phyloP scores from a whole-genome alignment of 2,329 filamentous ascomycete species.

The Camptophora hylomeconis region DNA sequence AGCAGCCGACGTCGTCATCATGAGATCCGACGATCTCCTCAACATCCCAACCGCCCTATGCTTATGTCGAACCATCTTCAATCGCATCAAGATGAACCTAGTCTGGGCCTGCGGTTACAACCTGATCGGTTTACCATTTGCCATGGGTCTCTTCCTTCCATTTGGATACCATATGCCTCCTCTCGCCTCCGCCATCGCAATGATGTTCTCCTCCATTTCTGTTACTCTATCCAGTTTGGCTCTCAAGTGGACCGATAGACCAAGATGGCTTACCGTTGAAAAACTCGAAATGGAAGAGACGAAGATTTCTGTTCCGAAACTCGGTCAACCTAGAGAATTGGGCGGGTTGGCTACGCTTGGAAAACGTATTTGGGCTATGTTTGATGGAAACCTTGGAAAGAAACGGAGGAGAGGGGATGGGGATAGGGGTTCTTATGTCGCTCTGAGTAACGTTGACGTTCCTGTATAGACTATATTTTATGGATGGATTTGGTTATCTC shows the following conservation, averaged over 20 bases:
- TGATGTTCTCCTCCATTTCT: conserved; percentile 83
- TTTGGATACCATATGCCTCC: conserved; percentile 71
- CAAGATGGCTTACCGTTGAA: conserved; percentile 71
- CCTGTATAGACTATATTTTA: too few relatives aligned
- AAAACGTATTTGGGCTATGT: conserved; percentile 7
- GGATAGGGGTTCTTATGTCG: conserved; percentile 26
- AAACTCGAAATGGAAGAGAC: conserved; percentile 45
- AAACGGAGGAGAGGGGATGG: conserved; percentile 23
- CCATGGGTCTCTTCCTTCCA: conserved; percentile 91
- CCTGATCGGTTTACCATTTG: conserved; percentile 77
- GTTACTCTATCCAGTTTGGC: conserved; percentile 76
- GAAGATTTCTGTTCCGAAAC: conserved; percentile 10
- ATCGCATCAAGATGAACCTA: conserved; percentile 84
- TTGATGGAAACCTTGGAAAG: conserved; percentile 8
- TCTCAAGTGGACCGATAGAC: conserved; percentile 75
- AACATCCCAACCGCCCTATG: conserved; percentile 80
- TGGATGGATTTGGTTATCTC: too few relatives aligned
- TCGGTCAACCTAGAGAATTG: conserved; percentile 8
- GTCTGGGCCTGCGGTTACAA: conserved; percentile 93
- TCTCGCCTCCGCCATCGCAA: conserved; percentile 85
- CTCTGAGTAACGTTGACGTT: conserved; percentile 32
- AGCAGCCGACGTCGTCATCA: conserved; percentile 88
- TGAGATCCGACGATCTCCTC: conserved; percentile 83
- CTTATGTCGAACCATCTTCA: conserved; percentile 74
- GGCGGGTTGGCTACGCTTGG: conserved; percentile 15